Evolutionary conservation across 768 basidiomycete species (phyloP).

Genomic region (Neoboletus brunneissimus): DNA sequence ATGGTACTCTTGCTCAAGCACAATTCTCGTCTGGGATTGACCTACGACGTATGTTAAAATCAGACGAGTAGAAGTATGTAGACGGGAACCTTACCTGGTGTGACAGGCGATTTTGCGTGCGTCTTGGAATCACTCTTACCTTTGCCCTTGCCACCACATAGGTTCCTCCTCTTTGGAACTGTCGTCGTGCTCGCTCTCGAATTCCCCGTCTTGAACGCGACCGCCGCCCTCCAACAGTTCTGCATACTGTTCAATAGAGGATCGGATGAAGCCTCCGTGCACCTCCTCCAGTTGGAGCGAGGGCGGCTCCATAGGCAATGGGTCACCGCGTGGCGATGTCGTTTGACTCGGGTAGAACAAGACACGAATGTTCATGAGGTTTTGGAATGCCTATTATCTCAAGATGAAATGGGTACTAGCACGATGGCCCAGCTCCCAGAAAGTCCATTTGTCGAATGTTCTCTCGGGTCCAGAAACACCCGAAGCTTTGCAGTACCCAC

Average conservation of each 20-base stretch:
- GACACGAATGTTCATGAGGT: slow-evolving; percentile 75
- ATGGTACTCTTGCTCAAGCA: slow-evolving; percentile 71
- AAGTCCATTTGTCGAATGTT: too few species aligned
- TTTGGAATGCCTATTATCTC: slow-evolving; percentile 70
- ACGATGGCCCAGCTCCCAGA: too few species aligned
- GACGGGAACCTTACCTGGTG: slow-evolving; percentile 36
- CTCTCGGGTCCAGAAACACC: too few species aligned
- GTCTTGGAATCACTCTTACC: slow-evolving; percentile 28
- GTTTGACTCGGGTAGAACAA: slow-evolving; percentile 60
- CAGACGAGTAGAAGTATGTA: background rate
- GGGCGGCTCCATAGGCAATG: slow-evolving; percentile 48
- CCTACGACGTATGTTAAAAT: slow-evolving; percentile 3
- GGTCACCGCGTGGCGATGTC: slow-evolving; percentile 42
- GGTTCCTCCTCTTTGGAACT: slow-evolving; percentile 40
- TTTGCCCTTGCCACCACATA: slow-evolving; percentile 31
- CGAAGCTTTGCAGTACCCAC: background rate
- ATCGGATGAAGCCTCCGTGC: slow-evolving; percentile 88
- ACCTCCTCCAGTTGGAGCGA: slow-evolving; percentile 72
- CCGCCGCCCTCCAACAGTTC: slow-evolving; percentile 51
- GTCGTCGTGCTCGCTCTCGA: slow-evolving; percentile 37
- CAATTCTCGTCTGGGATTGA: slow-evolving; percentile 40
- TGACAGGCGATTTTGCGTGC: slow-evolving; percentile 28
- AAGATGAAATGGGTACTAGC: background rate
- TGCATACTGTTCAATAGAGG: slow-evolving; percentile 82
- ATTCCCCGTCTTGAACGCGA: slow-evolving; percentile 33